These are phyloP conservation scores for Erythrophleum fordii DNA, from an alignment of 306 rosid species.

Conservation along the genomic window DNA sequence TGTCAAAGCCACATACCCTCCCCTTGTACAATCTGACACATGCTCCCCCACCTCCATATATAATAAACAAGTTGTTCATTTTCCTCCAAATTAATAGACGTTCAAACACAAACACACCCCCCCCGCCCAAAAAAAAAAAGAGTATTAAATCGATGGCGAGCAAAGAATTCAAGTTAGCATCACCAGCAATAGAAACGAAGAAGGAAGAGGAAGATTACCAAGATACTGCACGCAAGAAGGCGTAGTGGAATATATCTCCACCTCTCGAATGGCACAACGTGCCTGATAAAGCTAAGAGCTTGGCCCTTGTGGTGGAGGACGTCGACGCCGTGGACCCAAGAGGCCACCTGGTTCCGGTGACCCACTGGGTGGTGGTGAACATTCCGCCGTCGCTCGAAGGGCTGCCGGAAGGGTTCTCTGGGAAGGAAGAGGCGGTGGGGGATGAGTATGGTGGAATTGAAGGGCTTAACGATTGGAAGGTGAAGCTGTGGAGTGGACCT, in stretches of 20 bases:
- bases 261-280: slow-evolving; percentile 37
- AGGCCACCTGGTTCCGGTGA: background rate
- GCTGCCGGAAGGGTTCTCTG: slow-evolving; percentile 39
- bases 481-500: slow-evolving; percentile 39
- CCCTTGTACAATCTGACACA: background rate
- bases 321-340: slow-evolving; percentile 25
- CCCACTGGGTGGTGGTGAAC: slow-evolving; percentile 43
- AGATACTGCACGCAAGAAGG: slow-evolving; percentile 17
- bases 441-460: slow-evolving; percentile 28
- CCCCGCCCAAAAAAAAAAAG: too few species aligned
- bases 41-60: background rate
- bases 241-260: slow-evolving; percentile 34
- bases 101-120: too few species aligned
- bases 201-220: background rate
- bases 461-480: slow-evolving; percentile 45
- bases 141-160: too few species aligned
- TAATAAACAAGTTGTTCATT: background rate
- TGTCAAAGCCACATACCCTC: background rate
- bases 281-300: slow-evolving; percentile 33
- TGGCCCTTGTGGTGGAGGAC: slow-evolving; percentile 36
- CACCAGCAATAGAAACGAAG: background rate
- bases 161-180: background rate
- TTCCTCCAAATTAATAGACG: background rate
- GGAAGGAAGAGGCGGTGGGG: slow-evolving; percentile 20
- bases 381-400: slow-evolving; percentile 14